Conservation (phyloP, 768 basidiomycete genomes). For the Tulasnella sp. region DNA sequence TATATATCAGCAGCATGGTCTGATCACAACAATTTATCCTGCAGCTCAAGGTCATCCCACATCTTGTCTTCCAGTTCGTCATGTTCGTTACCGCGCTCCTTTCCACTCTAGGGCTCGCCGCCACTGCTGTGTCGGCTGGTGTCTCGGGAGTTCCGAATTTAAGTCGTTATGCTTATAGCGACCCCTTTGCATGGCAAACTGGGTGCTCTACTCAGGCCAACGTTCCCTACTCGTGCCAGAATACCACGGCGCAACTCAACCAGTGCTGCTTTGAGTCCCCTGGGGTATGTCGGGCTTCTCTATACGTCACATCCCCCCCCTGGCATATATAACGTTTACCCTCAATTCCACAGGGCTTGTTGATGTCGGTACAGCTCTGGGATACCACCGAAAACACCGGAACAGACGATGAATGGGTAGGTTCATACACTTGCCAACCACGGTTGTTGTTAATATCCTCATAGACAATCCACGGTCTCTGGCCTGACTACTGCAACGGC, state of each 20-base stretch:
- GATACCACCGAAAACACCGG: slow-evolving; percentile 54
- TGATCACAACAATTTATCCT: no score
- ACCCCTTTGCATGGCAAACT: background rate
- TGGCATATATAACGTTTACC: background rate
- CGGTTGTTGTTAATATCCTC: background rate
- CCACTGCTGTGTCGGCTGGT: no score
- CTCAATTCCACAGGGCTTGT: slow-evolving; percentile 38
- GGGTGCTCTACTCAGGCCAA: background rate
- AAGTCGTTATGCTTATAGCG: no score
- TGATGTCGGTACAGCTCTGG: slow-evolving; percentile 64
- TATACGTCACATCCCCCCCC: background rate
- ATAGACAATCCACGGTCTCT: slow-evolving; percentile 38
- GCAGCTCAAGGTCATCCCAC: no score
- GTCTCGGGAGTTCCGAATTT: no score
- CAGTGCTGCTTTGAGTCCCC: slow-evolving; percentile 58
- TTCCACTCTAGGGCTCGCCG: no score
- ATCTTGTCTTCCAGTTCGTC: no score
- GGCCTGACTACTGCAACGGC: slow-evolving; percentile 23
- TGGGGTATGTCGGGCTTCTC: slow-evolving; percentile 35
- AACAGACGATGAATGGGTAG: slow-evolving; percentile 55
- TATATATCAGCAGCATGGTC: no score
- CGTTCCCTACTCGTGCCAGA: slow-evolving; percentile 34
- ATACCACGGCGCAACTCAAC: slow-evolving; percentile 34
- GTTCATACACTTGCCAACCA: slow-evolving; percentile 18
- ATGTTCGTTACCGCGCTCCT: no score